Conservation (phyloP, 2,329 filamentous ascomycete genomes). For the Coniochaeta sp. region DNA sequence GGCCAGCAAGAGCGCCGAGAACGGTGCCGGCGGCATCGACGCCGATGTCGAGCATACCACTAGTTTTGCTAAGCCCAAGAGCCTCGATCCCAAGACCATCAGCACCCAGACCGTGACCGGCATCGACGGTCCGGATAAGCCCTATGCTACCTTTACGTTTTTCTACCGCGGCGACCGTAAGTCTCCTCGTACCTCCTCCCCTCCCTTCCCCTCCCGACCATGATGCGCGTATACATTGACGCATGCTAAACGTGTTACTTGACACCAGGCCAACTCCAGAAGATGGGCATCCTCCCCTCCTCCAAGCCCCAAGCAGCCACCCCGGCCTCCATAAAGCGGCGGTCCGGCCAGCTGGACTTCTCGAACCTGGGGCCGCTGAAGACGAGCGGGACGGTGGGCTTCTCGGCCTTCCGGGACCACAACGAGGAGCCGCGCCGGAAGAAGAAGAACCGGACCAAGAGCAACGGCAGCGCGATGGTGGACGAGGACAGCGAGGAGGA, state of each 20-base stretch:
- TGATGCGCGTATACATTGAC: too few species aligned
- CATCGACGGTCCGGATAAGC: slow-evolving; percentile 91
- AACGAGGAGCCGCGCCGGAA: slow-evolving; percentile 45
- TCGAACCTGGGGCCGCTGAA: slow-evolving; percentile 78
- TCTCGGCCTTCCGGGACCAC: slow-evolving; percentile 76
- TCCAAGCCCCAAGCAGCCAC: slow-evolving; percentile 57
- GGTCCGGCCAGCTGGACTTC: slow-evolving; percentile 79
- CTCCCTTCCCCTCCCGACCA: background rate
- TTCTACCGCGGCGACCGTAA: slow-evolving; percentile 92
- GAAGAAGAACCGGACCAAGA: slow-evolving; percentile 54
- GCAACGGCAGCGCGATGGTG: slow-evolving; percentile 56
- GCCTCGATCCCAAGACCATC: slow-evolving; percentile 91
- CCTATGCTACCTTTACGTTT: slow-evolving; percentile 95
- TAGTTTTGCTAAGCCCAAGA: slow-evolving; percentile 94
- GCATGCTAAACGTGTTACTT: too few species aligned
- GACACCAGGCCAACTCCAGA: slow-evolving; percentile 91
- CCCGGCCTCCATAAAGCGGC: slow-evolving; percentile 60
- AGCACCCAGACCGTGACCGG: slow-evolving; percentile 99
- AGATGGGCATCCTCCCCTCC: slow-evolving; percentile 81
- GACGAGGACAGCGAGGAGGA: slow-evolving; percentile 67
- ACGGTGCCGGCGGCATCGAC: slow-evolving; percentile 53
- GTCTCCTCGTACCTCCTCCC: slow-evolving; percentile 27
- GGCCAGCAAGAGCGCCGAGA: slow-evolving; percentile 35
- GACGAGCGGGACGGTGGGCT: slow-evolving; percentile 80
- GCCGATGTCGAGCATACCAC: slow-evolving; percentile 93